Percentiles rank a stretch among this genome's conserved stretches.
phyloP scores from a whole-genome alignment of 2,329 filamentous ascomycete genomes.

The Ophiosphaerella korrae region DNA sequence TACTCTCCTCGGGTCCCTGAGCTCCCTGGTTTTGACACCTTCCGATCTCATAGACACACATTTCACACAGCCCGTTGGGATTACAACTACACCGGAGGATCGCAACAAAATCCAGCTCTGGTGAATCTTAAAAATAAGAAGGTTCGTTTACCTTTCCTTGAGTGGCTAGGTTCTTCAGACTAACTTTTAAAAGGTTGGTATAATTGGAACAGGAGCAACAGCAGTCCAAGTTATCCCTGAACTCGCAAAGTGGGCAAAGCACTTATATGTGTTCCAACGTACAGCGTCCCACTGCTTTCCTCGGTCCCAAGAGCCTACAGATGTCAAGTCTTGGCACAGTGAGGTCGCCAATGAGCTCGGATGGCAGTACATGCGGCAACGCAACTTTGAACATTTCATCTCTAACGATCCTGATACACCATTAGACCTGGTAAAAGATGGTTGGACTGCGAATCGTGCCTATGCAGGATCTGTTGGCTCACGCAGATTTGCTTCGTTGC shows the following conservation, averaged over 20 bases:
- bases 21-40: conserved; percentile 50
- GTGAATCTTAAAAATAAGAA: conserved; percentile 32
- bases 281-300: conserved; percentile 47
- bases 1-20: conserved; percentile 38
- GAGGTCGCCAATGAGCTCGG: conserved; percentile 43
- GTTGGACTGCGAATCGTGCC: not conserved
- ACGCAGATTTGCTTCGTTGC: not conserved
- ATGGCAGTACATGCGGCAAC: conserved; percentile 55
- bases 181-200: conserved; percentile 18
- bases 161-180: not conserved
- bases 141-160: conserved; percentile 20
- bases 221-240: conserved; percentile 50
- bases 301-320: conserved; percentile 47
- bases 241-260: conserved; percentile 44
- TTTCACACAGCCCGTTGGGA: conserved; percentile 56
- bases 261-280: conserved; percentile 52
- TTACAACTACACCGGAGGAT: conserved; percentile 50
- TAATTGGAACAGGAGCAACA: conserved; percentile 54
- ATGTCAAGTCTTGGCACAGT: conserved; percentile 50
- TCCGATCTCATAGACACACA: conserved; percentile 20
- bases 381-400: conserved; percentile 48
- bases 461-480: not conserved
- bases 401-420: not conserved
- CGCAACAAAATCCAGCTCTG: conserved; percentile 30
- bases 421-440: not conserved